Evolutionary conservation across 1,139 yeast genomes (phyloP).

Genomic region (Yamadazyma triangularis): DNA sequence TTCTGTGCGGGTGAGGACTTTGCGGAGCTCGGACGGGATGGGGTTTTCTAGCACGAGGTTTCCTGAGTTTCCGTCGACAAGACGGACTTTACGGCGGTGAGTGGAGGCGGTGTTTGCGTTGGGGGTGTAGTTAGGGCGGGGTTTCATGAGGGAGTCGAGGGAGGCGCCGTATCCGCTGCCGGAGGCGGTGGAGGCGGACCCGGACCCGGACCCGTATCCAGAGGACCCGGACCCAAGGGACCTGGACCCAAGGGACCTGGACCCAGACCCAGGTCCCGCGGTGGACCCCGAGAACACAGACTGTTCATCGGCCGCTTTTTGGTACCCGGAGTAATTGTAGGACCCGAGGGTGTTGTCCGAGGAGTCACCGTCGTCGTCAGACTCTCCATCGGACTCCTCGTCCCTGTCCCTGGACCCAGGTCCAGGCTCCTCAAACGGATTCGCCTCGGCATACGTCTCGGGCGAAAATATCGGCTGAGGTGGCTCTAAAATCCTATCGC

Average conservation of each 20-base stretch:
- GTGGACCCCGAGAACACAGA: slow-evolving; percentile 38
- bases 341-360: no score
- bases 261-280: no score
- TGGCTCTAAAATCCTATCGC: slow-evolving; percentile 53
- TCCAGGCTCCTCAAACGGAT: slow-evolving; percentile 36
- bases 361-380: no score
- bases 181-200: slow-evolving; percentile 7
- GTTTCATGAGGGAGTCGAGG: slow-evolving; percentile 45
- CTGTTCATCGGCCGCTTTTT: slow-evolving; percentile 31
- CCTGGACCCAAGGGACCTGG: no score
- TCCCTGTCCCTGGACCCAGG: slow-evolving; percentile 12
- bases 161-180: slow-evolving; percentile 30
- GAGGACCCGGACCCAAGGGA: slow-evolving; percentile 20
- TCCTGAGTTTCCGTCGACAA: slow-evolving; percentile 59
- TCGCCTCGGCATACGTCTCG: slow-evolving; percentile 59
- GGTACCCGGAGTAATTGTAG: slow-evolving; percentile 35
- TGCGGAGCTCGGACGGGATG: slow-evolving; percentile 78
- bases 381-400: no score
- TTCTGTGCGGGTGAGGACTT: slow-evolving; percentile 75
- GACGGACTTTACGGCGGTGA: slow-evolving; percentile 61
- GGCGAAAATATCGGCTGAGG: slow-evolving; percentile 66
- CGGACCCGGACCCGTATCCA: slow-evolving; percentile 15
- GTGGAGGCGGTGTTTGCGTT: no score
- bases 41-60: slow-evolving; percentile 89
- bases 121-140: no score